Conservation (phyloP, 2,329 filamentous ascomycete genomes). For the Xylariaceae sp. region DNA sequence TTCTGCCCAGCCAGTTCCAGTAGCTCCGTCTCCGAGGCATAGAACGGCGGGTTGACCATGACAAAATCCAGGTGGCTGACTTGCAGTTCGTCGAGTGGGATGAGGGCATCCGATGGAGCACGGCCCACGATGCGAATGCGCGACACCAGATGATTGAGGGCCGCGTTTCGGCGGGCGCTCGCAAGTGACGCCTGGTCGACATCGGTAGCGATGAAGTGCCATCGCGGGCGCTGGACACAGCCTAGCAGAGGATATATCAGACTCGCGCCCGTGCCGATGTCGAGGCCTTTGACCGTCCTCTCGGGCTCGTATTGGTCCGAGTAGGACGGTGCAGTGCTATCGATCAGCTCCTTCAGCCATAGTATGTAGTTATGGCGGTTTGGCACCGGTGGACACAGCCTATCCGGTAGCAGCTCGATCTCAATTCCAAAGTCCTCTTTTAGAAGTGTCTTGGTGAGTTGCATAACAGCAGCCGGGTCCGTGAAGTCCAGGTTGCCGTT, state of each 20-base stretch:
- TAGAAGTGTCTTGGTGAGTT: conserved; percentile 74
- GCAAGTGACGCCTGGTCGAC: conserved; percentile 66
- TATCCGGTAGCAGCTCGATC: conserved; percentile 66
- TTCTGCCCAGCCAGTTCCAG: conserved; percentile 60
- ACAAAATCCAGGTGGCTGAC: conserved; percentile 64
- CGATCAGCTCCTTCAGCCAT: conserved; percentile 79
- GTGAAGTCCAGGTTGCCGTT: conserved; percentile 66
- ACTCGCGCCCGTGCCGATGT: conserved; percentile 86
- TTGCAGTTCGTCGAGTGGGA: conserved; percentile 55
- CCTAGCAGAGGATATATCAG: conserved; percentile 86
- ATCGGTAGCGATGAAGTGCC: conserved; percentile 74
- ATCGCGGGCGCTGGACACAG: conserved; percentile 58
- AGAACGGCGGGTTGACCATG: conserved; percentile 96
- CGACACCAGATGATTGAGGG: conserved; percentile 55
- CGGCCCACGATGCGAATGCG: conserved; percentile 61
- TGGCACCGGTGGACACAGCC: conserved; percentile 79
- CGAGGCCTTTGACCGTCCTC: conserved; percentile 62
- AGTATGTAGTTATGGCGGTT: conserved; percentile 82
- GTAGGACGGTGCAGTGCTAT: conserved; percentile 57
- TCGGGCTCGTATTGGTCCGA: conserved; percentile 37
- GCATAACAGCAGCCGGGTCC: conserved; percentile 70
- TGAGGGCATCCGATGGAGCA: conserved; percentile 45
- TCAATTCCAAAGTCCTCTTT: conserved; percentile 67
- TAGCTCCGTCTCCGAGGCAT: conserved; percentile 68
- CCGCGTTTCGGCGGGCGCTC: conserved; percentile 63